Evolutionary conservation across 306 rosid genomes (phyloP).

Genomic region (Prunus campanulata): DNA sequence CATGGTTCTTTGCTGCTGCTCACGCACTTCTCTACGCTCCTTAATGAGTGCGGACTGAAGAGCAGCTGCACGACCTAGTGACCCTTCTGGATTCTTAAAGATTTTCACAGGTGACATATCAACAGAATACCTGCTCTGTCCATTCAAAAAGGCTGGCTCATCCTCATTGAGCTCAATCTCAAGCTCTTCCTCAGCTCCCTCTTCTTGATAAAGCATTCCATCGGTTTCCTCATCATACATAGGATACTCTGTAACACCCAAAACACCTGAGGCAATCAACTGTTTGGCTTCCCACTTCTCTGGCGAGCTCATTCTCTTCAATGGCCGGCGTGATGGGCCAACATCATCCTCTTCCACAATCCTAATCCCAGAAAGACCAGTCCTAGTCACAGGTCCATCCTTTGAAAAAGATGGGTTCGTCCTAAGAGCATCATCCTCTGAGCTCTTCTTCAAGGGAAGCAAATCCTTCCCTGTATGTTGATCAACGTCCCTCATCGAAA

Average conservation of each 20-base stretch:
- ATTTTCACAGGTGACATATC: constrained; percentile 1
- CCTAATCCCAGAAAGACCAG: constrained; percentile 1
- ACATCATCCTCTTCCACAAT: neutral
- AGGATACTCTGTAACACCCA: neutral
- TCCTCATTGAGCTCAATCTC: neutral
- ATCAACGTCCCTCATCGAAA: neutral
- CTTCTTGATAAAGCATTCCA: neutral
- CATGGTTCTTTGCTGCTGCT: constrained; percentile 2
- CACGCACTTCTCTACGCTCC: constrained; percentile 4
- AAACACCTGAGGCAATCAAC: constrained; percentile 1
- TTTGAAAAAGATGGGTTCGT: neutral
- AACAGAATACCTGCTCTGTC: neutral
- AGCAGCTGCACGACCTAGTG: neutral
- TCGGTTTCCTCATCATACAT: neutral
- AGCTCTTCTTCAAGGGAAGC: constrained; percentile 3
- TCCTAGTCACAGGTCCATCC: neutral
- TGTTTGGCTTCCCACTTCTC: neutral
- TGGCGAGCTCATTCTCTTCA: neutral
- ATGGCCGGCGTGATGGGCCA: neutral
- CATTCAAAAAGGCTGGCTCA: neutral
- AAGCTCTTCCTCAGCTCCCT: constrained; percentile 4
- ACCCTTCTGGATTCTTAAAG: constrained; percentile 2
- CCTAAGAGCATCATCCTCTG: neutral
- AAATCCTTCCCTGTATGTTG: constrained; percentile 1
- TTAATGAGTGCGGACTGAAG: neutral